Conservation (phyloP, 2,329 filamentous ascomycete genomes). For the Dactylellina haptotyla region DNA sequence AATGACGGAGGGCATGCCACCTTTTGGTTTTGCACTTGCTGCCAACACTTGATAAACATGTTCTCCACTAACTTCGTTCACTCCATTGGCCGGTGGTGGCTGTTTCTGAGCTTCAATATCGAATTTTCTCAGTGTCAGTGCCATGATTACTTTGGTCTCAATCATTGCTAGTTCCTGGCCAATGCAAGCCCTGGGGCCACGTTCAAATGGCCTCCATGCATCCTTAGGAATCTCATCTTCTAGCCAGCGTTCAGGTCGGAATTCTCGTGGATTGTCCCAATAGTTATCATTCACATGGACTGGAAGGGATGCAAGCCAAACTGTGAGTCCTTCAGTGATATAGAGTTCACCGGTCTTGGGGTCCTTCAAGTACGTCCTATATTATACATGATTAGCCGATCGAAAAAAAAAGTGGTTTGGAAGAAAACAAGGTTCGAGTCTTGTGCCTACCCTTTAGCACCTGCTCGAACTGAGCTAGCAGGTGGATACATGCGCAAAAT, state of each 20-base stretch:
- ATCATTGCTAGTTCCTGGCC: conserved; percentile 68
- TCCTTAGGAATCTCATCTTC: conserved; percentile 61
- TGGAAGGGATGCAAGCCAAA: conserved; percentile 62
- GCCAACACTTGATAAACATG: conserved; percentile 56
- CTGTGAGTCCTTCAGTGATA: conserved; percentile 63
- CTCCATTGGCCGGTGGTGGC: conserved; percentile 52
- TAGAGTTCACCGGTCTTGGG: conserved; percentile 63
- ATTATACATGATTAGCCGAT: neutral
- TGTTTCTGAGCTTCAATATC: conserved; percentile 64
- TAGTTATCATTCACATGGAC: conserved; percentile 62
- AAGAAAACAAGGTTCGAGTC: neutral
- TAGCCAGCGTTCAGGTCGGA: conserved; percentile 65
- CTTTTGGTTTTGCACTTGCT: conserved; percentile 56
- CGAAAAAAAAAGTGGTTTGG: neutral
- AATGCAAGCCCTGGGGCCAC: conserved; percentile 69
- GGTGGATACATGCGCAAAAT: conserved; percentile 67
- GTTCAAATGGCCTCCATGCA: conserved; percentile 68
- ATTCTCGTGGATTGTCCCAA: conserved; percentile 64
- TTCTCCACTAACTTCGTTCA: conserved; percentile 54
- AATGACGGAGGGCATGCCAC: conserved; percentile 54
- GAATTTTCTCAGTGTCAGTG: conserved; percentile 66
- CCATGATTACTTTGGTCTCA: conserved; percentile 66
- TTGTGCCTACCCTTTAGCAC: conserved; percentile 51
- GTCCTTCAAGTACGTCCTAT: conserved; percentile 62
- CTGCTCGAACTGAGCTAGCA: conserved; percentile 63